Base-by-base conservation (phyloP, 805 yeast genomes). In the Candida taoyuanica region DNA sequence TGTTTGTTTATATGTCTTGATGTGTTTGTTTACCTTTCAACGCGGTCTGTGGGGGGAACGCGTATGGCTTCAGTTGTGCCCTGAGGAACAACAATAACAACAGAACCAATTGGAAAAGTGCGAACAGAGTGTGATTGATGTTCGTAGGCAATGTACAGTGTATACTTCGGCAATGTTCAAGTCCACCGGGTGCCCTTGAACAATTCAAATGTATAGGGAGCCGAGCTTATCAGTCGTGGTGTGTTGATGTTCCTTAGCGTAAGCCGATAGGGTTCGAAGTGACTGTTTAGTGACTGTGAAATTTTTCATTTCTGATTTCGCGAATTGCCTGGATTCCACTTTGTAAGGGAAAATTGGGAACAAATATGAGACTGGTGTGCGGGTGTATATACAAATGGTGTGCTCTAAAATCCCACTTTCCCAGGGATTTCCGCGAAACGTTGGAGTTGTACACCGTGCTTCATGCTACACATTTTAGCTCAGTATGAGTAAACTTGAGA, bases 251-350 rank as follows among this genome's bases (percentile, higher is more conserved):
- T 37, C 36, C 21, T 15, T 30, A 37, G 41, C 40, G 39, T 42
- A 42, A 31, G 35, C 46, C 26, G 39, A 38, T 39, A 37, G 31
- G 37, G 39, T 15, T 41, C 37, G 19, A 13, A 39, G 54, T 50
- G 58, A 53, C 58, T 53, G 58, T 51, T 46, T 37, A 53, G 59
- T 52, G 59, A 54, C 57, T 54, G 57, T 55, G 59, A 55, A 55
- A 55, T 52, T 55, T 55, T 54, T 53, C 42, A 28, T 7, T 5
- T 14, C 14, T 15, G n/a, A 25, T 12, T 12, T 15, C 11, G n/a
- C n/a, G 14, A 8, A 25, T n/a, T 14, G 30, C 20, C 4, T 5
- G 11, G 13, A 30, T 35, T 32, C 39, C 39, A 25, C 26, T 35
- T 30, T 30, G 5, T 11, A 15, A 28, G 30, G 30, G 30, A 12